phyloP scores from a whole-genome alignment of 148 eudicot species.

The Vaccinium corymbosum region DNA sequence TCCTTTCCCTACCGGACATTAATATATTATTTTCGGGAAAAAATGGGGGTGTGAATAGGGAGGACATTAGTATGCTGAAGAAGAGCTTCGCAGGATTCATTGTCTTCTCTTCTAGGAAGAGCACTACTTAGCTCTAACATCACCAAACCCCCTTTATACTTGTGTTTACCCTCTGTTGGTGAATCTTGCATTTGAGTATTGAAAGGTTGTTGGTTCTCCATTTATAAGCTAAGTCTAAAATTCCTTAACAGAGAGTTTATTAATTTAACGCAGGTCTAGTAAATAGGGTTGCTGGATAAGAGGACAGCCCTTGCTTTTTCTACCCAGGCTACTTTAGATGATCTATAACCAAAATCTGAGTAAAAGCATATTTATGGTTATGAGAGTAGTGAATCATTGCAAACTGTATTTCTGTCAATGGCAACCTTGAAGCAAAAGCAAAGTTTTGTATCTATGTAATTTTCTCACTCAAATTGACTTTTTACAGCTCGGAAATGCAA shows the following conservation, averaged over 20 bases:
- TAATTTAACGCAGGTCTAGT: neutral
- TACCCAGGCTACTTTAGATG: neutral
- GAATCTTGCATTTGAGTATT: neutral
- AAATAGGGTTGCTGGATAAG: neutral
- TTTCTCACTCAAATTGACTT: neutral
- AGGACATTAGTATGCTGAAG: neutral
- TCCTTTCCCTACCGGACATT: too few relatives aligned
- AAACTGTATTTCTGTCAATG: neutral
- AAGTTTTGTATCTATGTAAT: neutral
- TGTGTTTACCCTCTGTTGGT: neutral
- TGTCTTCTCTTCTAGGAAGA: neutral
- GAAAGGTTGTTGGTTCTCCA: neutral
- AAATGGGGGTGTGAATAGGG: neutral
- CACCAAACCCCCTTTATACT: neutral
- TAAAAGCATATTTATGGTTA: neutral
- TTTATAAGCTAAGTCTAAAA: neutral
- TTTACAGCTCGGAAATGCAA: slow-evolving; percentile 65
- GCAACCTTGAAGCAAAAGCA: neutral
- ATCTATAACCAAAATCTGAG: neutral
- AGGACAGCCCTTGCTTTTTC: neutral
- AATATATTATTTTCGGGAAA: neutral
- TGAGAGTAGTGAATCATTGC: neutral
- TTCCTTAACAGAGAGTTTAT: neutral
- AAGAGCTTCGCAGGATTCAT: neutral
- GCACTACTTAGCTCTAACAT: neutral